phyloP scores from a whole-genome alignment of 2,329 filamentous ascomycete genomes.

The Colletotrichum eremochloae region DNA sequence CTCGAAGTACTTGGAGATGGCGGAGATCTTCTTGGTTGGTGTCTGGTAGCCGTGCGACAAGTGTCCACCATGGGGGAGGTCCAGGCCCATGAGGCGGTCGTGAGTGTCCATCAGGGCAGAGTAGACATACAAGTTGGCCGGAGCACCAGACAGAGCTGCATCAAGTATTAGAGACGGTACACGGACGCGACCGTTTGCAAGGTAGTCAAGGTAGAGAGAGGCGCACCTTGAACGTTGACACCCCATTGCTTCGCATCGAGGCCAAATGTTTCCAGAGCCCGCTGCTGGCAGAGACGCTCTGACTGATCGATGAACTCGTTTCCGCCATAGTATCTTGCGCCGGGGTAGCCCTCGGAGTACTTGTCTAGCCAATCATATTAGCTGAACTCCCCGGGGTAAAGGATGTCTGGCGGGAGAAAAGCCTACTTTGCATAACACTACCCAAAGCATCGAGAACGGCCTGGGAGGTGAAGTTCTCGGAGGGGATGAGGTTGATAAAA shows the following conservation, averaged over 20 bases:
- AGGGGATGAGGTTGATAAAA: constrained; percentile 97
- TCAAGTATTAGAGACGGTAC: constrained; percentile 37
- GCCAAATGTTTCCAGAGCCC: constrained; percentile 89
- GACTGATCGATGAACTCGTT: constrained; percentile 96
- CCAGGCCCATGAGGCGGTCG: constrained; percentile 96
- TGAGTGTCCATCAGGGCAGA: constrained; percentile 93
- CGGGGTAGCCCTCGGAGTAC: constrained; percentile 98
- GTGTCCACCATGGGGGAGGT: constrained; percentile 96
- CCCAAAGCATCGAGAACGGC: constrained; percentile 91
- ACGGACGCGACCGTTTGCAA: neutral
- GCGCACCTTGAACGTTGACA: constrained; percentile 83
- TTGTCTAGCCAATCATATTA: constrained; percentile 75
- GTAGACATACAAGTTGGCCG: constrained; percentile 91
- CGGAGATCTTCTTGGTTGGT: constrained; percentile 94
- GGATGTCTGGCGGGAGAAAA: neutral
- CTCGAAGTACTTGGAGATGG: constrained; percentile 98
- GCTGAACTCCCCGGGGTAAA: constrained; percentile 21
- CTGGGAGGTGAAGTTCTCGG: constrained; percentile 95
- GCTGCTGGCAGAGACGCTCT: constrained; percentile 89
- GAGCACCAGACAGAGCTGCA: constrained; percentile 79
- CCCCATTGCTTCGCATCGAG: constrained; percentile 91
- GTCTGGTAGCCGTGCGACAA: constrained; percentile 98
- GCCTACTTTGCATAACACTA: constrained; percentile 92
- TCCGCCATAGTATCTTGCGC: constrained; percentile 95
- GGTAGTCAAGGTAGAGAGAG: neutral